Percentiles rank a stretch among this genome's conserved stretches.
These are phyloP conservation scores for Cyclostephanos invisitatus DNA, from an alignment of 108 stramenopile species.

Conservation along the genomic window DNA sequence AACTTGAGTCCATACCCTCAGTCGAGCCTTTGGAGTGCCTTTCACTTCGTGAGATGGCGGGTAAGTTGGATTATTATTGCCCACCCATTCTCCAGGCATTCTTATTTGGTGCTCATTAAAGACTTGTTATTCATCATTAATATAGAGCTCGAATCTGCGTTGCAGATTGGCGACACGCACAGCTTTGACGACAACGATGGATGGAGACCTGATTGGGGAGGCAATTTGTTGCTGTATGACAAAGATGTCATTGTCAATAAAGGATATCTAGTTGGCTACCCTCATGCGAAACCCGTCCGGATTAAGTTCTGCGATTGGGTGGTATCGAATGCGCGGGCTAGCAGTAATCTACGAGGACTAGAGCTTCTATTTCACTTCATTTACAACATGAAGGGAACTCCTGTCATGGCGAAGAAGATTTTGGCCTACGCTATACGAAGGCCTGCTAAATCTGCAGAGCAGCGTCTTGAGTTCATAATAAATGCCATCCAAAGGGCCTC, in stretches of 20 bases:
- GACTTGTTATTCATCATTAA: conserved; percentile 8
- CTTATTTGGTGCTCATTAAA: conserved; percentile 42
- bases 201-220: conserved; percentile 83
- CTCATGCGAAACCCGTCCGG: conserved; percentile 28
- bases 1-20: conserved; percentile 35
- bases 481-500: conserved; percentile 59
- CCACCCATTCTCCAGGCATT: conserved; percentile 14
- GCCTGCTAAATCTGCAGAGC: conserved; percentile 29
- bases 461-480: conserved; percentile 42
- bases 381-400: conserved; percentile 65
- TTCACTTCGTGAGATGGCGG: conserved; percentile 18
- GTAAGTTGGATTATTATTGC: conserved; percentile 16
- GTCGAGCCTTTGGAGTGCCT: conserved; percentile 29
- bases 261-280: conserved; percentile 33
- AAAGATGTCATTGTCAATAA: conserved; percentile 72
- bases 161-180: conserved; percentile 52
- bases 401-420: conserved; percentile 63
- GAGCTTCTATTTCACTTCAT: conserved; percentile 69
- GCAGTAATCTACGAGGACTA: conserved; percentile 45
- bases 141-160: conserved; percentile 44
- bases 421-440: conserved; percentile 52
- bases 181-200: conserved; percentile 45
- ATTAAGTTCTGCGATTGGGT: conserved; percentile 58
- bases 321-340: conserved; percentile 36
- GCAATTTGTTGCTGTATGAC: conserved; percentile 64